Base-by-base conservation (phyloP, 129 eudicot genomes). In the Tagetes patula region DNA sequence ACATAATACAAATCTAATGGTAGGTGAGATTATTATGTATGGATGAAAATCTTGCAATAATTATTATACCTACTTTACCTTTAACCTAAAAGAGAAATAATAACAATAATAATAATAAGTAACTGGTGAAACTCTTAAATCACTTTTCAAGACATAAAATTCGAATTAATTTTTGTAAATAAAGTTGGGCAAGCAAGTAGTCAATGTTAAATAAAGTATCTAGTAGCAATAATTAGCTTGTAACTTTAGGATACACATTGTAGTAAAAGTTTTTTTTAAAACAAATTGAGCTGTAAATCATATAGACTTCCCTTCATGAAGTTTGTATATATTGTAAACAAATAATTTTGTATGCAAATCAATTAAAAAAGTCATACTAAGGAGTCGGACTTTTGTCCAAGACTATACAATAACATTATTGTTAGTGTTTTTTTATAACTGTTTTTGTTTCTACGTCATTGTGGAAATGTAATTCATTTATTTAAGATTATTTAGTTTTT, bases 171-270 rank as follows among this genome's bases (percentile, higher is more conserved):
- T 34, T 60, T 12, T 45, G 60, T 41, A 46, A 61, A 43, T 32
- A 43, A 31, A 67, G 74, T 75, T 55, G 58, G 67, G 67, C 83
- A 84, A 80, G 92, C 61, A 84, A 77, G 91, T 48, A 75, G 88
- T 84, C 96, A 61, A 55, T 74, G 42, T 76, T 48, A 37, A 52
- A 55, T 65, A 65, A 75, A 65, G 73, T 67, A 75, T 49, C 6
- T 65, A 1, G 41, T 10, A 20, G 37, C 39, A 49, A 48, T 39
- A 37, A 63, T 74, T 62, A 36, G 36, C 12, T 14, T 8, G 41
- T 31, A 42, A 64, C 9, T 20, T 20, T 20, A 20, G 27, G 27
- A 20, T 20, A 20, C 27, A 27, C 61, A 5, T 3, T 27, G 3
- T 54, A 27, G 2, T 54, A 6, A 27, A 54, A 20, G 36, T 20